Conservation (phyloP, 768 basidiomycete species). For the Lentinula guzmanii region DNA sequence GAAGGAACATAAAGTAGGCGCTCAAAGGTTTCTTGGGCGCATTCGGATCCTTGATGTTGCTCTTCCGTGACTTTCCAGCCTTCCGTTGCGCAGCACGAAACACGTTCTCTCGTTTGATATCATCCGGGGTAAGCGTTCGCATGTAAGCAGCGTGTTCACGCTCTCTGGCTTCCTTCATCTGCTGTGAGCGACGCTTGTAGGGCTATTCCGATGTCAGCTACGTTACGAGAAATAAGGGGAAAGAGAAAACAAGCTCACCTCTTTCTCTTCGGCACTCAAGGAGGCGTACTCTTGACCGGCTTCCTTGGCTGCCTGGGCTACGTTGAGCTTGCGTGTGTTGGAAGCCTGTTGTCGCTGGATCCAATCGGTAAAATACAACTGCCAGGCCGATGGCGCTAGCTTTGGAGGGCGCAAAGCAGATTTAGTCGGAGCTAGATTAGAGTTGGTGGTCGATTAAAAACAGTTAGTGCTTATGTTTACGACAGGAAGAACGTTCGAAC, state of each 20-base stretch:
- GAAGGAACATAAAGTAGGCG: conserved; percentile 94
- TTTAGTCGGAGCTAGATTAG: conserved; percentile 55
- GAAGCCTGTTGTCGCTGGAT: conserved; percentile 81
- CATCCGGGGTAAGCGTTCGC: conserved; percentile 84
- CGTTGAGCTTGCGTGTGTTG: conserved; percentile 82
- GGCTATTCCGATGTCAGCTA: conserved; percentile 41
- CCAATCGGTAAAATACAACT: conserved; percentile 94
- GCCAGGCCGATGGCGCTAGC: conserved; percentile 92
- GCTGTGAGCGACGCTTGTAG: conserved; percentile 79
- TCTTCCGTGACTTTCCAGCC: conserved; percentile 87
- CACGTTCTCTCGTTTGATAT: conserved; percentile 90
- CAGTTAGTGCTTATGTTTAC: conserved; percentile 8
- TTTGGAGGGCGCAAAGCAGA: conserved; percentile 84
- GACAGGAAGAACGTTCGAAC: conserved; percentile 18
- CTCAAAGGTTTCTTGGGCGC: conserved; percentile 94
- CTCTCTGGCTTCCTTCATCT: conserved; percentile 81
- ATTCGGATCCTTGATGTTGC: conserved; percentile 95
- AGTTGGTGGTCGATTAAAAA: conserved; percentile 12
- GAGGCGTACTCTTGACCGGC: conserved; percentile 87
- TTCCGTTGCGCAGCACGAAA: conserved; percentile 91
- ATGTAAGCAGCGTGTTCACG: conserved; percentile 80
- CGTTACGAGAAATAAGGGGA: conserved; percentile 12
- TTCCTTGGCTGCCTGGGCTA: conserved; percentile 93
- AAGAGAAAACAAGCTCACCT: conserved; percentile 51
- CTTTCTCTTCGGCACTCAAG: conserved; percentile 75